Evolutionary conservation across 305 asterid genomes (phyloP).

Genomic region (Plantago lanceolata): DNA sequence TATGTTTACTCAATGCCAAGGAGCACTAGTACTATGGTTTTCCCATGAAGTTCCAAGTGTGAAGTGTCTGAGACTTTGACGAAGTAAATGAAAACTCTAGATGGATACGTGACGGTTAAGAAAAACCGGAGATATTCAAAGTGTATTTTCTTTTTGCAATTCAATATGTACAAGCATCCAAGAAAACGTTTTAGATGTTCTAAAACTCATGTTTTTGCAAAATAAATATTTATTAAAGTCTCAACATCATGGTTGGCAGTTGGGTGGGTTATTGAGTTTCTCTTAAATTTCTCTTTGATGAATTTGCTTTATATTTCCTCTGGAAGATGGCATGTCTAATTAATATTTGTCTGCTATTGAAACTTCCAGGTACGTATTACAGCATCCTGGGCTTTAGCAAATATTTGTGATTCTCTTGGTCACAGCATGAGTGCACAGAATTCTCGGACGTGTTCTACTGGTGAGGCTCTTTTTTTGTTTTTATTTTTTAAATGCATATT

Average conservation of each 20-base stretch:
- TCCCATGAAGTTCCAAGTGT: constrained; percentile 4
- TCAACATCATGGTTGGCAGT: neutral
- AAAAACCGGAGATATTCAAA: too few relatives aligned
- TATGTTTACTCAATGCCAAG: neutral
- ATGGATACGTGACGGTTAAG: neutral
- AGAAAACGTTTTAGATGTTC: too few relatives aligned
- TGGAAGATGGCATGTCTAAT: constrained; percentile 14
- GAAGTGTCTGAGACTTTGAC: neutral
- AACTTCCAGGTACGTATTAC: constrained; percentile 83
- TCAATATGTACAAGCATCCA: too few relatives aligned
- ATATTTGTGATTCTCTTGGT: constrained; percentile 76
- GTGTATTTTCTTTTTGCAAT: neutral
- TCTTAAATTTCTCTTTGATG: neutral
- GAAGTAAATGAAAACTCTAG: neutral
- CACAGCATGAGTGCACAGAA: constrained; percentile 48
- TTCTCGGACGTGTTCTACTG: constrained; percentile 41
- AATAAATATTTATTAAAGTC: too few relatives aligned
- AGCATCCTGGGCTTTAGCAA: constrained; percentile 97
- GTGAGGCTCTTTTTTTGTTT: constrained; percentile 30
- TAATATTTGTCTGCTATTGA: constrained; percentile 24
- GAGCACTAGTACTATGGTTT: neutral
- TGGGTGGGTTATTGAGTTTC: neutral
- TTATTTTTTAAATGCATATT: constrained; percentile 25
- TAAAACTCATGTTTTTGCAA: too few relatives aligned
- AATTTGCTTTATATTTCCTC: constrained; percentile 15